Conservation (phyloP, 257 asterid genomes). For the Fraxinus pennsylvanica region DNA sequence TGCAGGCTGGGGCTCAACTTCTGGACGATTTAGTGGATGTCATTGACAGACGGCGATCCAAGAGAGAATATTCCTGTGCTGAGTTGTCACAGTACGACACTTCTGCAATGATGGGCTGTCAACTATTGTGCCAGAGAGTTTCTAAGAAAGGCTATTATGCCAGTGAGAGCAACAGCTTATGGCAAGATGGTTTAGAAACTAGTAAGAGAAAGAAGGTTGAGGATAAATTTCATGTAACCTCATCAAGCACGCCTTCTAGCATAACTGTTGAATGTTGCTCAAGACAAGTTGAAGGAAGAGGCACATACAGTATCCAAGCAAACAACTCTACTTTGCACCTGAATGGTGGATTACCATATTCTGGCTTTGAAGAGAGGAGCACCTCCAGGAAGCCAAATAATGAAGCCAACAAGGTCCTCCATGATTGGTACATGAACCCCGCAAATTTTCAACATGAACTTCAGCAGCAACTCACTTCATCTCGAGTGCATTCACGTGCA, state of each 20-base stretch:
- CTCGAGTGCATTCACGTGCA: slow-evolving; percentile 32
- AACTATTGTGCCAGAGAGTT: slow-evolving; percentile 33
- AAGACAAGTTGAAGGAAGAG: slow-evolving; percentile 31
- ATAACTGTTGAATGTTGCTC: slow-evolving; percentile 30
- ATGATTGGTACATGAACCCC: neutral
- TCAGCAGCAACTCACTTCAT: slow-evolving; percentile 32
- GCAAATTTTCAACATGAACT: slow-evolving; percentile 13
- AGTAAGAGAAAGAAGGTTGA: slow-evolving; percentile 34
- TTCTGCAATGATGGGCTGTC: slow-evolving; percentile 34
- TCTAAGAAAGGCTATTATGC: slow-evolving; percentile 24
- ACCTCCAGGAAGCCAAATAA: slow-evolving; percentile 26
- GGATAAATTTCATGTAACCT: slow-evolving; percentile 27
- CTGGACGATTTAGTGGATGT: slow-evolving; percentile 25
- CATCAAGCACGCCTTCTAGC: slow-evolving; percentile 37
- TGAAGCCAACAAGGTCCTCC: slow-evolving; percentile 20
- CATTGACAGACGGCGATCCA: slow-evolving; percentile 41
- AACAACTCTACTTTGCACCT: slow-evolving; percentile 32
- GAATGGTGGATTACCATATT: slow-evolving; percentile 29
- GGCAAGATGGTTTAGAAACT: slow-evolving; percentile 32
- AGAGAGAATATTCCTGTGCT: slow-evolving; percentile 40
- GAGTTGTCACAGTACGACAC: slow-evolving; percentile 24
- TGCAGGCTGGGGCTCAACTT: slow-evolving; percentile 35
- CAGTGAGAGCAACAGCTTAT: slow-evolving; percentile 26
- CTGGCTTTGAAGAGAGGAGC: slow-evolving; percentile 34
- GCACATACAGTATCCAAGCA: slow-evolving; percentile 26